A percentile compares a stretch with the other conserved stretches of the same genome.
phyloP scores from a whole-genome alignment of 768 basidiomycete genomes.

The Crassisporium funariophilum region DNA sequence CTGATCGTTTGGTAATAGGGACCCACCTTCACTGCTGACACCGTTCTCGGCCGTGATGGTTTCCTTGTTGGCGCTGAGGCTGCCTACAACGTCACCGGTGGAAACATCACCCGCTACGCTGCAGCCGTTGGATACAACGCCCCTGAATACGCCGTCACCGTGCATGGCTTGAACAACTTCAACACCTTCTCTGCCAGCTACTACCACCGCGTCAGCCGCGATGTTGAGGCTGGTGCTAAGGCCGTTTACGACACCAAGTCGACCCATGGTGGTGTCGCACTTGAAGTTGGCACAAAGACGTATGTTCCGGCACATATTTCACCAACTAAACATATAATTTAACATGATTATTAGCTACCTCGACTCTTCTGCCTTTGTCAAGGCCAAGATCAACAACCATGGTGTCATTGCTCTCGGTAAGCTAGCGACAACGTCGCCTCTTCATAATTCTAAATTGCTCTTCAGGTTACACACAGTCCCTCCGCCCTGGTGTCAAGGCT shows the following conservation, averaged over 20 bases:
- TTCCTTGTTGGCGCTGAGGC: slow-evolving; percentile 97
- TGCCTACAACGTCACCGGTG: slow-evolving; percentile 94
- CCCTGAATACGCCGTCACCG: slow-evolving; percentile 91
- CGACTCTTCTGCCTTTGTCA: slow-evolving; percentile 89
- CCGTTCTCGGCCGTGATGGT: slow-evolving; percentile 94
- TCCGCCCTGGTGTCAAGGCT: slow-evolving; percentile 92
- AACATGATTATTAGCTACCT: slow-evolving; percentile 56
- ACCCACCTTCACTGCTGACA: slow-evolving; percentile 95
- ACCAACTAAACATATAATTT: slow-evolving; percentile 4
- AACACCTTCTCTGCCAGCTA: slow-evolving; percentile 93
- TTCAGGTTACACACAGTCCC: slow-evolving; percentile 85
- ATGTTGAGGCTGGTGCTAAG: slow-evolving; percentile 95
- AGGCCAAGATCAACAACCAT: slow-evolving; percentile 98
- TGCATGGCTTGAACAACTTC: slow-evolving; percentile 95
- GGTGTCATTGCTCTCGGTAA: slow-evolving; percentile 86
- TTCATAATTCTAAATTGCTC: slow-evolving; percentile 3
- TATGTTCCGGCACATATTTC: background rate
- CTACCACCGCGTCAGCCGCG: slow-evolving; percentile 93
- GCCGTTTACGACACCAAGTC: slow-evolving; percentile 95
- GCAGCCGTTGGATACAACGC: slow-evolving; percentile 94
- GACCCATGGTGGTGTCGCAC: slow-evolving; percentile 79
- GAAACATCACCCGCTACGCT: slow-evolving; percentile 89
- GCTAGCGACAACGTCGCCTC: slow-evolving; percentile 9
- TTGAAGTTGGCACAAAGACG: slow-evolving; percentile 96
- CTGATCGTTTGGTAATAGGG: slow-evolving; percentile 58